These are phyloP conservation scores for Populus ilicifolia DNA, from an alignment of 345 rosid species.

Conservation along the genomic window DNA sequence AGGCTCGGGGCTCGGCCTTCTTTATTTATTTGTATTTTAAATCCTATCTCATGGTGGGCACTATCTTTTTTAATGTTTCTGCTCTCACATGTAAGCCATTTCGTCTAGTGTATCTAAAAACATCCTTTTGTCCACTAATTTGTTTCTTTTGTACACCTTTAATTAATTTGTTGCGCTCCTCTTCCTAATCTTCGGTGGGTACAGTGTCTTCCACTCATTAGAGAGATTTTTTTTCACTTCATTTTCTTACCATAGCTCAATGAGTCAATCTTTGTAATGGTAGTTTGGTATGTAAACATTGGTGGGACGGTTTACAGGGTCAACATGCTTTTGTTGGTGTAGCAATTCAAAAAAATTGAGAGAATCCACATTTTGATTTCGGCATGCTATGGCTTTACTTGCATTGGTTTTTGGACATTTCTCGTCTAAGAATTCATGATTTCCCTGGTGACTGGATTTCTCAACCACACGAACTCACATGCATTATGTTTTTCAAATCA, in stretches of 20 bases:
- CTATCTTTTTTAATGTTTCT: background rate
- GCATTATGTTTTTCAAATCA: no score
- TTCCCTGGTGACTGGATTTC: background rate
- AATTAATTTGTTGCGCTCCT: background rate
- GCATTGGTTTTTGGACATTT: background rate
- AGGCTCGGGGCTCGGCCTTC: background rate
- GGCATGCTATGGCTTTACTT: background rate
- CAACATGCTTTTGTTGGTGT: background rate
- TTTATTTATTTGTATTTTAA: background rate
- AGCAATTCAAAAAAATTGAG: background rate
- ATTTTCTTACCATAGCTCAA: background rate
- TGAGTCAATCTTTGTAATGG: background rate
- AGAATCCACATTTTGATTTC: background rate
- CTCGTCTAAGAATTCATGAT: background rate
- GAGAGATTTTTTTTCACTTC: background rate
- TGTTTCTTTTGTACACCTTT: background rate
- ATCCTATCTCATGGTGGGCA: slow-evolving; percentile 21
- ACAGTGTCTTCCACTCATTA: slow-evolving; percentile 33
- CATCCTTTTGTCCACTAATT: slow-evolving; percentile 24
- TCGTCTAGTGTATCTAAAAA: slow-evolving; percentile 4
- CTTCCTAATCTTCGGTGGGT: slow-evolving; percentile 22
- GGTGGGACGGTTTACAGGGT: slow-evolving; percentile 33
- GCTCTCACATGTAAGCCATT: slow-evolving; percentile 8
- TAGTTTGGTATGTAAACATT: slow-evolving; percentile 23
- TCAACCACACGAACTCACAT: background rate